Evolutionary conservation across 768 basidiomycete genomes (phyloP).

Genomic region (Mycena amicta): DNA sequence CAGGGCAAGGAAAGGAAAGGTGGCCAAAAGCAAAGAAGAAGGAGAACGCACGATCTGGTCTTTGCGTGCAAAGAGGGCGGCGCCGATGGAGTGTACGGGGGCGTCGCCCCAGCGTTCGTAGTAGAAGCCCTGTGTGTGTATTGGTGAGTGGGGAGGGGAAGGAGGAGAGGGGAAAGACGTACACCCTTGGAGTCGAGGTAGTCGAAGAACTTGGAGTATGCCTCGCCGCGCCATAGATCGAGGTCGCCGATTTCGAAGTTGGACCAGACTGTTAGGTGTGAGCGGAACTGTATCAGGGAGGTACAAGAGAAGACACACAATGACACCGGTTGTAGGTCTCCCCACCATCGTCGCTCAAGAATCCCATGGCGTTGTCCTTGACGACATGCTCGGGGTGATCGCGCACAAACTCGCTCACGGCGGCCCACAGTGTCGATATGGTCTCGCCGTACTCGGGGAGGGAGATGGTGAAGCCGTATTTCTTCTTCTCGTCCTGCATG

Average conservation of each 20-base stretch:
- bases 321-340: constrained; percentile 61
- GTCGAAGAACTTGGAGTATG: constrained; percentile 53
- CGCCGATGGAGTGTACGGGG: constrained; percentile 60
- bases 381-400: constrained; percentile 44
- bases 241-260: constrained; percentile 58
- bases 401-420: constrained; percentile 39
- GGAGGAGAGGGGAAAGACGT: constrained; percentile 47
- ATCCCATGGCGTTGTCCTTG: constrained; percentile 49
- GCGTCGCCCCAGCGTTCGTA: constrained; percentile 47
- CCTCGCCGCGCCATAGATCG: constrained; percentile 48
- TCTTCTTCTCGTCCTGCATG: constrained; percentile 57
- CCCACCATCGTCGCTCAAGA: constrained; percentile 41
- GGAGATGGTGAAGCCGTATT: constrained; percentile 62
- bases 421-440: constrained; percentile 83
- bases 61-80: constrained; percentile 45
- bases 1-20: constrained; percentile 19
- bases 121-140: constrained; percentile 47
- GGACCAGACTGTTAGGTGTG: constrained; percentile 38
- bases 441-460: constrained; percentile 82
- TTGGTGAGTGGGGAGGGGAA: constrained; percentile 40
- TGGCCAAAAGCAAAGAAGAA: neutral
- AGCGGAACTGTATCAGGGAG: neutral
- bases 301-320: constrained; percentile 36
- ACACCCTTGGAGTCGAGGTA: constrained; percentile 49
- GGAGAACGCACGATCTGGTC: constrained; percentile 30